Conservation (phyloP, 805 yeast genomes). For the Ogataea haglerorum region DNA sequence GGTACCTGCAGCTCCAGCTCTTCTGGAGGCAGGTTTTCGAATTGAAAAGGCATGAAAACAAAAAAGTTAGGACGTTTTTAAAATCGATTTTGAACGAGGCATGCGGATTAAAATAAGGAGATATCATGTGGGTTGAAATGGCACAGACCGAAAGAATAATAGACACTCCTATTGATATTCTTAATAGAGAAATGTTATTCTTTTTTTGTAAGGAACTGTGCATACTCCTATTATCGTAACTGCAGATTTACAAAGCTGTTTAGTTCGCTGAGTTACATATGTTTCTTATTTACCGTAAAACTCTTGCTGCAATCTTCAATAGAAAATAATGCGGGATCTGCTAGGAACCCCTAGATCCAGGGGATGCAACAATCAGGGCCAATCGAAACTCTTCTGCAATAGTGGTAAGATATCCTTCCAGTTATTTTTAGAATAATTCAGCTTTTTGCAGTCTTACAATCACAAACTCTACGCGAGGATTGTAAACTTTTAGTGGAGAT, state of each 20-base stretch:
- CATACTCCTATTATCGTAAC: too few relatives aligned
- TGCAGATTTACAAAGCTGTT: too few relatives aligned
- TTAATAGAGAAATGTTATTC: too few relatives aligned
- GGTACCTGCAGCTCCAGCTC: constrained; percentile 43
- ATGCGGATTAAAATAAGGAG: background rate
- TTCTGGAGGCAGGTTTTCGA: constrained; percentile 33
- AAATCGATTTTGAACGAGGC: background rate
- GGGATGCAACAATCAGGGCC: background rate
- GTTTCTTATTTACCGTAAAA: too few relatives aligned
- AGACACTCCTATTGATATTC: too few relatives aligned
- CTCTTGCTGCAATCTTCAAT: too few relatives aligned
- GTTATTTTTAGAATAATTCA: constrained; percentile 1
- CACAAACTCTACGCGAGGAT: too few relatives aligned
- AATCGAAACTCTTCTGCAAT: too few relatives aligned
- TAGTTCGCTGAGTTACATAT: too few relatives aligned
- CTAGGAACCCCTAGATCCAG: background rate
- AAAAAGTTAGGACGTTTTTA: background rate
- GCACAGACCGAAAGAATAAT: too few relatives aligned
- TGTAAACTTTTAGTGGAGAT: background rate
- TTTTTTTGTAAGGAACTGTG: too few relatives aligned
- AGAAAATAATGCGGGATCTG: background rate
- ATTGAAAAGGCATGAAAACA: constrained; percentile 25
- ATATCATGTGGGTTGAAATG: background rate
- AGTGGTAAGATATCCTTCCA: background rate
- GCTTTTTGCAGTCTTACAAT: too few relatives aligned